Conservation (phyloP, 495 filamentous ascomycete genomes). For the Durotheca rogersii region DNA sequence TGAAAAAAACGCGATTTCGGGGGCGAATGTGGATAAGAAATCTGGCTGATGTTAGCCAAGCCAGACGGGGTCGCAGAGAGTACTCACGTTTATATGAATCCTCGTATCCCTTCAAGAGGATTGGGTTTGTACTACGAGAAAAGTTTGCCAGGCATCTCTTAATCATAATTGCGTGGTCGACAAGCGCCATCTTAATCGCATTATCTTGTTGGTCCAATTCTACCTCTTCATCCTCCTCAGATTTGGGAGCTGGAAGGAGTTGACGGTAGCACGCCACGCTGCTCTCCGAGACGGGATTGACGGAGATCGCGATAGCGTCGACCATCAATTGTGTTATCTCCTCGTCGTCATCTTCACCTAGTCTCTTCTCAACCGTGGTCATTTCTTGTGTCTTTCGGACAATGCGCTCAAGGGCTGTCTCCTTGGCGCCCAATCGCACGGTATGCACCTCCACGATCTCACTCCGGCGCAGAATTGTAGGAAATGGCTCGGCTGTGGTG, state of each 20-base stretch:
- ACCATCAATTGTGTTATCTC: constrained; percentile 60
- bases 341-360: constrained; percentile 69
- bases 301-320: constrained; percentile 70
- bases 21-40: constrained; percentile 48
- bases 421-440: constrained; percentile 67
- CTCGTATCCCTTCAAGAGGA: constrained; percentile 43
- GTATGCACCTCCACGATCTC: constrained; percentile 73
- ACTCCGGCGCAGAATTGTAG: constrained; percentile 84
- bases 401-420: constrained; percentile 90
- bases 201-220: constrained; percentile 70
- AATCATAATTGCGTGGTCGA: constrained; percentile 86
- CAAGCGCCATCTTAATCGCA: constrained; percentile 79
- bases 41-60: constrained; percentile 26
- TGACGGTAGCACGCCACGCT: constrained; percentile 75
- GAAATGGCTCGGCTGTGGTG: constrained; percentile 81
- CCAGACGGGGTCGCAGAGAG: constrained; percentile 35
- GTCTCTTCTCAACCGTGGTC: constrained; percentile 66
- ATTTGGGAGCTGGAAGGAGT: constrained; percentile 57
- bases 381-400: constrained; percentile 88
- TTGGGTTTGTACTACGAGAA: constrained; percentile 57
- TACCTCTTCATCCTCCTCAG: constrained; percentile 52
- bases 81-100: constrained; percentile 55
- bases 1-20: constrained; percentile 60
- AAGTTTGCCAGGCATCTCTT: constrained; percentile 78
- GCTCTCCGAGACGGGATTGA: constrained; percentile 64